These are phyloP conservation scores for Beta corolliflora DNA, from an alignment of 179 eudicot genomes.

Conservation along the genomic window DNA sequence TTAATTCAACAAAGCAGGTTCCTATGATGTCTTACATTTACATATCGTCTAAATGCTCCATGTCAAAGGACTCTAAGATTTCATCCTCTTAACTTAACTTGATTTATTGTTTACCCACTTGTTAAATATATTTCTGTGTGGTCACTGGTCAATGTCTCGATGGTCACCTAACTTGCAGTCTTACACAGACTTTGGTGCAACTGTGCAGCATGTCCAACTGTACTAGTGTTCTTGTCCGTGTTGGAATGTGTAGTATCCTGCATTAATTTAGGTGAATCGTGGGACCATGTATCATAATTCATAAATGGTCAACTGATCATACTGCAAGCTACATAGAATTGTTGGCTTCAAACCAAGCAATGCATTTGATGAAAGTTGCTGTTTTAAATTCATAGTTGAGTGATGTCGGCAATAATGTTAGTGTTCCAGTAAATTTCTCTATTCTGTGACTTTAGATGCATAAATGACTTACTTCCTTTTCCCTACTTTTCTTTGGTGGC, in stretches of 20 bases:
- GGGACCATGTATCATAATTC: background rate
- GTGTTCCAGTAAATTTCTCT: too few relatives aligned
- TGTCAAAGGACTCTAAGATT: constrained; percentile 1
- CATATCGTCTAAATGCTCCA: background rate
- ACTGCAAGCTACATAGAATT: background rate
- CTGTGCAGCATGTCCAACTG: background rate
- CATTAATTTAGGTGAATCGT: background rate
- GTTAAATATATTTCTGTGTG: background rate
- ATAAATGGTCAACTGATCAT: too few relatives aligned
- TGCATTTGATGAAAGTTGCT: too few relatives aligned
- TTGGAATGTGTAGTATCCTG: background rate
- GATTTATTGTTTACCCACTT: background rate
- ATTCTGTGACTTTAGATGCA: too few relatives aligned
- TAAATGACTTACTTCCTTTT: background rate
- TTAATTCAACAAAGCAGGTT: background rate
- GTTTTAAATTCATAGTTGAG: too few relatives aligned
- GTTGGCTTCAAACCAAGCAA: background rate
- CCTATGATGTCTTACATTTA: background rate
- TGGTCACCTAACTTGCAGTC: background rate
- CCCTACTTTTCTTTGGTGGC: background rate
- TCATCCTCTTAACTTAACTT: background rate
- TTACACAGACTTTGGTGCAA: background rate
- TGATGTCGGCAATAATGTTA: too few relatives aligned
- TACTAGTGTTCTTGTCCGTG: background rate
- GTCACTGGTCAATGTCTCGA: background rate